A percentile compares a stretch with the other conserved stretches of the same genome.
Conservation (phyloP, 495 filamentous ascomycete genomes). For the Pyronema domesticum region DNA sequence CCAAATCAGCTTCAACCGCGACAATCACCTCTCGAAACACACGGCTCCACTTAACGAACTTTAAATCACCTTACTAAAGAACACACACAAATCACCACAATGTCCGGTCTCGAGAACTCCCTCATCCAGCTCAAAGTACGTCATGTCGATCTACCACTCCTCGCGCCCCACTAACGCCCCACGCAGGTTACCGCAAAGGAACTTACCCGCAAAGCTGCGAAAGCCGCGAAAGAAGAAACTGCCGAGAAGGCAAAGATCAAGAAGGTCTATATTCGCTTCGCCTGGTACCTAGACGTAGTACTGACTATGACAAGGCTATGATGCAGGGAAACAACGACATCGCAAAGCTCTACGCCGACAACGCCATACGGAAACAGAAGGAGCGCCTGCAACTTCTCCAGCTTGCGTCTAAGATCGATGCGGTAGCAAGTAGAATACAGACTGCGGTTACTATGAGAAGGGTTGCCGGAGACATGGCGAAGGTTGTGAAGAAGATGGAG, state of each 20-base stretch:
- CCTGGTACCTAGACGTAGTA: not conserved
- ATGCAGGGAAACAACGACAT: constrained; percentile 54
- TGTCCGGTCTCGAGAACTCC: constrained; percentile 47
- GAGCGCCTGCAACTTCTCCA: constrained; percentile 45
- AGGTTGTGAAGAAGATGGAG: constrained; percentile 49
- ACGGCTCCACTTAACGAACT: no score
- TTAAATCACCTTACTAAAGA: no score
- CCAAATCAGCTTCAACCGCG: no score
- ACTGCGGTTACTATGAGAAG: constrained; percentile 50
- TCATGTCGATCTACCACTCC: constrained; percentile 8
- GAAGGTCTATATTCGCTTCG: constrained; percentile 34
- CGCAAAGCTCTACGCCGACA: constrained; percentile 66
- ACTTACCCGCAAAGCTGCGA: constrained; percentile 60
- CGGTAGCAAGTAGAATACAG: constrained; percentile 42
- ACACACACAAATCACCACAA: constrained; percentile 17
- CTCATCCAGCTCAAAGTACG: constrained; percentile 46
- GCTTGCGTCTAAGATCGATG: constrained; percentile 42
- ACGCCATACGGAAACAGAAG: constrained; percentile 63
- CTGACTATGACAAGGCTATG: constrained; percentile 31
- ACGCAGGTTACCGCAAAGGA: constrained; percentile 67
- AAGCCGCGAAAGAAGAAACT: constrained; percentile 67
- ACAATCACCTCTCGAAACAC: no score
- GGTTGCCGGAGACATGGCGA: constrained; percentile 46
- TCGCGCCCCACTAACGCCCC: constrained; percentile 4
- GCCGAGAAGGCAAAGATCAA: constrained; percentile 69